Conservation (phyloP, 495 filamentous ascomycete species). For the Penicillium salamii region DNA sequence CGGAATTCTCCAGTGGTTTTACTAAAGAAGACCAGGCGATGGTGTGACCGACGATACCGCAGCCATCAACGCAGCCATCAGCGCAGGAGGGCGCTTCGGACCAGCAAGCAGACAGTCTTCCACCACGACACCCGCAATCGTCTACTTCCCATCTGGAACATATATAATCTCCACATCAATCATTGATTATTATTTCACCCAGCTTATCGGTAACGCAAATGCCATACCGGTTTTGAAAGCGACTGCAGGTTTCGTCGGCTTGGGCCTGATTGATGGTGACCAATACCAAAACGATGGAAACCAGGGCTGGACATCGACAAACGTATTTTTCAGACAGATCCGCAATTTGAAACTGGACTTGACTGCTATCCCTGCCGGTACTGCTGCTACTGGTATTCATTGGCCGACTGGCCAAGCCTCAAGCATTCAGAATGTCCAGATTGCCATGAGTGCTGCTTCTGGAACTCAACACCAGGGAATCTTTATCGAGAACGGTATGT, state of each 20-base stretch:
- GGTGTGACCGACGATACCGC: slow-evolving; percentile 64
- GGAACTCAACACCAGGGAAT: slow-evolving; percentile 69
- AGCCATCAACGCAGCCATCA: slow-evolving; percentile 62
- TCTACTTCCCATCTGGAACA: slow-evolving; percentile 64
- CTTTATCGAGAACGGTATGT: slow-evolving; percentile 68
- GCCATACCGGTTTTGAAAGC: slow-evolving; percentile 64
- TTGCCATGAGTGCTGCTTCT: slow-evolving; percentile 59
- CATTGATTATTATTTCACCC: slow-evolving; percentile 59
- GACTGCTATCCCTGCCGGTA: slow-evolving; percentile 54
- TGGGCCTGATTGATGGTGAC: slow-evolving; percentile 69
- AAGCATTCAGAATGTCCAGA: slow-evolving; percentile 73
- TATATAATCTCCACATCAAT: slow-evolving; percentile 59
- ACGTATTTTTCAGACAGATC: slow-evolving; percentile 75
- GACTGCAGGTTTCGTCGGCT: slow-evolving; percentile 57
- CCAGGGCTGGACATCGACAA: slow-evolving; percentile 56
- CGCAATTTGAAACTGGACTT: slow-evolving; percentile 76
- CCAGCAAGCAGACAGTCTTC: slow-evolving; percentile 43
- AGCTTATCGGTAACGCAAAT: slow-evolving; percentile 67
- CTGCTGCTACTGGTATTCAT: slow-evolving; percentile 63
- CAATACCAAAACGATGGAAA: slow-evolving; percentile 48
- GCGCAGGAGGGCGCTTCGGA: slow-evolving; percentile 49
- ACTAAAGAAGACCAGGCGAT: slow-evolving; percentile 38
- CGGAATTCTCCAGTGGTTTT: too few relatives aligned
- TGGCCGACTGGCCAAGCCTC: slow-evolving; percentile 75
- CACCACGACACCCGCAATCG: slow-evolving; percentile 56